Evolutionary conservation across 1,284 basidiomycete species (phyloP).

Genomic region (Phellinidium pouzarii): DNA sequence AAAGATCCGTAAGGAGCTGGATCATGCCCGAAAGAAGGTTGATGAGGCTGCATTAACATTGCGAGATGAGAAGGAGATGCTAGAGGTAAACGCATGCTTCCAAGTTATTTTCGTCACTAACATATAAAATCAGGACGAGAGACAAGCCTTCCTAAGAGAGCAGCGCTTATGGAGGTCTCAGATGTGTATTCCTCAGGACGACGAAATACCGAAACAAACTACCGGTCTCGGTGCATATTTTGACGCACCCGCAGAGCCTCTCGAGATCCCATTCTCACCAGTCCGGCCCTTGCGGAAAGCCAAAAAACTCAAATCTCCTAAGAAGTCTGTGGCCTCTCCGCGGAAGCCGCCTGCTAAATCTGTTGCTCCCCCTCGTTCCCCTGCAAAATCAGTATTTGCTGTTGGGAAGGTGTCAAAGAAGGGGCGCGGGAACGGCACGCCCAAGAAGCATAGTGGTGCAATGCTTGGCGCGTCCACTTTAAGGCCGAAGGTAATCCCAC

Average conservation of each 20-base stretch:
- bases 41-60: constrained; percentile 57
- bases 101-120: constrained; percentile 1
- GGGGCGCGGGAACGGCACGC: background rate
- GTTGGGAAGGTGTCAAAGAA: constrained; percentile 16
- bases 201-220: background rate
- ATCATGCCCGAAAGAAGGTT: constrained; percentile 61
- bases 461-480: constrained; percentile 12
- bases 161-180: constrained; percentile 15
- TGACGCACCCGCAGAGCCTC: constrained; percentile 15
- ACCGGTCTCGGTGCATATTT: constrained; percentile 19
- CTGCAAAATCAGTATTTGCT: constrained; percentile 8
- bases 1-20: constrained; percentile 47
- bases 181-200: constrained; percentile 15
- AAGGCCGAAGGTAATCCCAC: constrained; percentile 15
- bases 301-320: constrained; percentile 34
- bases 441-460: constrained; percentile 5
- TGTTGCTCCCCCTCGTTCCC: background rate
- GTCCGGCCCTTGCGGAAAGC: constrained; percentile 21
- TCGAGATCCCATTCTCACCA: constrained; percentile 7
- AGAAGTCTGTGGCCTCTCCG: constrained; percentile 24
- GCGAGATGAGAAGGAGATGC: constrained; percentile 53
- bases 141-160: constrained; percentile 35
- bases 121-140: constrained; percentile 38
- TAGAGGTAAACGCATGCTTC: constrained; percentile 50
- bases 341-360: background rate